Conservation (phyloP, 202 grass and related monocot species). For the Thinopyrum obtusiflorum region DNA sequence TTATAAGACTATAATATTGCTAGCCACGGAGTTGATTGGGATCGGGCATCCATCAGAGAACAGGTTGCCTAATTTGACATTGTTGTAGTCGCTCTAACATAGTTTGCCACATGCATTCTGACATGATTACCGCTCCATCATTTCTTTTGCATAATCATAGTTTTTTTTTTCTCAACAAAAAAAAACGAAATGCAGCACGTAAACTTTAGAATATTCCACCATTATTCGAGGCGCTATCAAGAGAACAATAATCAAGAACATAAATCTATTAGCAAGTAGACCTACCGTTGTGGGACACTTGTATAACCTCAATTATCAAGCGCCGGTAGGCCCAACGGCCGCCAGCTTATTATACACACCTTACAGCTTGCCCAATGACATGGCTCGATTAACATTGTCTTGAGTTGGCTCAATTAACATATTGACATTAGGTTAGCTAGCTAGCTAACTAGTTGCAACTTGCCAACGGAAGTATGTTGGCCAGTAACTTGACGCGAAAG, state of each 20-base stretch:
- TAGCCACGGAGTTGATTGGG: neutral
- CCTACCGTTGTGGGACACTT: conserved; percentile 22
- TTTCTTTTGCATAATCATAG: neutral
- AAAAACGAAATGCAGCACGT: neutral
- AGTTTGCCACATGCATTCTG: neutral
- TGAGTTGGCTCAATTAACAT: neutral
- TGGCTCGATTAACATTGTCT: too few relatives aligned
- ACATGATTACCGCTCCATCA: neutral
- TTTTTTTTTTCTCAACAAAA: neutral
- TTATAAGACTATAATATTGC: neutral
- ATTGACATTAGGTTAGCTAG: neutral
- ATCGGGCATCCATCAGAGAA: neutral
- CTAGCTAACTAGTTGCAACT: conserved; percentile 7
- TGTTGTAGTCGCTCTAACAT: neutral
- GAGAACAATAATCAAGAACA: neutral
- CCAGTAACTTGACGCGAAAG: conserved; percentile 9
- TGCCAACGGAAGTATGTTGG: conserved; percentile 8
- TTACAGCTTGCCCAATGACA: conserved; percentile 7
- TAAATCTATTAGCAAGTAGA: conserved; percentile 20
- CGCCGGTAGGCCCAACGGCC: conserved; percentile 18
- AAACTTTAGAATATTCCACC: neutral
- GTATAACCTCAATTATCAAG: conserved; percentile 17
- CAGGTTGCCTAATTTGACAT: neutral
- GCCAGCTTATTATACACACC: conserved; percentile 16
- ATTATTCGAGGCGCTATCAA: neutral